Conservation (phyloP, 345 rosid species). For the Eucalyptus viminalis region DNA sequence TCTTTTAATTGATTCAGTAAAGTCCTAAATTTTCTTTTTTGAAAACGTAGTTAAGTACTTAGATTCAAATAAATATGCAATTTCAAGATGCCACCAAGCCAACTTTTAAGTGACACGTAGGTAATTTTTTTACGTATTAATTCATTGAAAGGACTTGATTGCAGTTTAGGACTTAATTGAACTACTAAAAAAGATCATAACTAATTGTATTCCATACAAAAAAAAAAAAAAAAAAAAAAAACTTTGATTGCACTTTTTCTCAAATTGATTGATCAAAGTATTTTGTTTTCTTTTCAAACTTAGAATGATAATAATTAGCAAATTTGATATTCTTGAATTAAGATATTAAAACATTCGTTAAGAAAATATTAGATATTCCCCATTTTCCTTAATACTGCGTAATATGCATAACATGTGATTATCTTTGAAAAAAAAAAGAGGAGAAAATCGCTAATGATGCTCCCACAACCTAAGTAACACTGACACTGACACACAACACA, state of each 20-base stretch:
- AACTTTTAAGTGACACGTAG: neutral
- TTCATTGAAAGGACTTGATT: neutral
- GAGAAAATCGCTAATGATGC: too few species aligned
- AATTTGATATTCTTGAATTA: neutral
- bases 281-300: neutral
- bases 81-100: neutral
- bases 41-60: neutral
- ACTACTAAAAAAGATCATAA: neutral
- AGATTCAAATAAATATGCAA: neutral
- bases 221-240: too few species aligned
- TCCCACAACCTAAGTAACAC: neutral
- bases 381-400: rapidly evolving
- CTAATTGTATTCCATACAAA: neutral
- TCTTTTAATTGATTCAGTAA: too few species aligned
- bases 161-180: neutral
- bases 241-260: neutral
- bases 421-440: too few species aligned
- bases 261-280: neutral
- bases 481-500: rapidly evolving
- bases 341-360: neutral
- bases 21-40: neutral
- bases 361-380: neutral
- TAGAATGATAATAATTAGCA: neutral
- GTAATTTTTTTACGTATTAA: too few species aligned
- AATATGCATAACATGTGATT: too few species aligned